Percentiles rank a stretch among this genome's conserved stretches.
Evolutionary conservation across 495 filamentous ascomycete species (phyloP).

Genomic region (Aspergillus campestris): DNA sequence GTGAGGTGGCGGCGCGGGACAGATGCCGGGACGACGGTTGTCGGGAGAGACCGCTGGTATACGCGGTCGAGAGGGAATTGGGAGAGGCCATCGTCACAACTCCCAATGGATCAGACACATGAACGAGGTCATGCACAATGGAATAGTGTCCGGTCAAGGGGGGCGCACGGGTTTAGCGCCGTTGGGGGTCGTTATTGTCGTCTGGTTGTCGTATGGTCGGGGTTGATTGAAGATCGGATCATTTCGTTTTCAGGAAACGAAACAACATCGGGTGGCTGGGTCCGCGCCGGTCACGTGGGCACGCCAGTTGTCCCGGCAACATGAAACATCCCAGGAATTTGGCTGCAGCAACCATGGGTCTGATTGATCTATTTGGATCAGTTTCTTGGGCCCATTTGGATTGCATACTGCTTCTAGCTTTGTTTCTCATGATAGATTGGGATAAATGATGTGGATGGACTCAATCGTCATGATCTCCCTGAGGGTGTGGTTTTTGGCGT

Average conservation of each 20-base stretch:
- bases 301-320: conserved; percentile 13
- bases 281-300: conserved; percentile 8
- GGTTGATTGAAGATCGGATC: conserved; percentile 5
- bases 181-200: conserved; percentile 3
- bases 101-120: conserved; percentile 10
- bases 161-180: neutral
- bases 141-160: neutral
- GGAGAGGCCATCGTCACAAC: conserved; percentile 30
- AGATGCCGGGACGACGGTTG: conserved; percentile 29
- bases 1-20: conserved; percentile 35
- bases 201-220: conserved; percentile 7
- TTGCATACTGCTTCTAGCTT: too few species aligned
- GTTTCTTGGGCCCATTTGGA: too few species aligned
- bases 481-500: too few species aligned
- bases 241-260: neutral
- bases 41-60: conserved; percentile 28
- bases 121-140: conserved; percentile 5
- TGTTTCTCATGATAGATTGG: too few species aligned
- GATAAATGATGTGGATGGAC: too few species aligned
- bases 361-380: too few species aligned
- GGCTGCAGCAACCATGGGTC: too few species aligned
- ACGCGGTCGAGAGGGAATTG: conserved; percentile 29
- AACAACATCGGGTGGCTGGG: conserved; percentile 18
- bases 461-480: too few species aligned
- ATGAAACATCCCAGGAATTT: neutral